Conservation (phyloP, 371 early-diverging fungal genomes). For the Mucor plumbeus region DNA sequence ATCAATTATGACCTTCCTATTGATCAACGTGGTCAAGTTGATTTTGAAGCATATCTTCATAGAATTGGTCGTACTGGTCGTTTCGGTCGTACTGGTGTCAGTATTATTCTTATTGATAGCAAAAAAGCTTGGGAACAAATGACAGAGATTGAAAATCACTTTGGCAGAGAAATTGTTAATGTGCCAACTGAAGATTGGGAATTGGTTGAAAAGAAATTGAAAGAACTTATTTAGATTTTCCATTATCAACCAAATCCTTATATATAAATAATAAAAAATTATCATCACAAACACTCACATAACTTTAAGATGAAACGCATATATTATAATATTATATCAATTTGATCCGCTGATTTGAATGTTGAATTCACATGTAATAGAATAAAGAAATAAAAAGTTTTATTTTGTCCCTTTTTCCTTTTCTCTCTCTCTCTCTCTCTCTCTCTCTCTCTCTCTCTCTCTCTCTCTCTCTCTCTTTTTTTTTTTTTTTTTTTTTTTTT, state of each 20-base stretch:
- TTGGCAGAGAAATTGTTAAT: slow-evolving; percentile 70
- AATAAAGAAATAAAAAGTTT: not conserved
- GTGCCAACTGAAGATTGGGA: slow-evolving; percentile 80
- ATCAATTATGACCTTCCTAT: slow-evolving; percentile 46
- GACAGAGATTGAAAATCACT: slow-evolving; percentile 76
- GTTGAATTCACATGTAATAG: slow-evolving; percentile 24
- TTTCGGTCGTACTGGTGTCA: slow-evolving; percentile 95
- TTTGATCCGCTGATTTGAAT: slow-evolving; percentile 14
- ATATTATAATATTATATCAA: not conserved
- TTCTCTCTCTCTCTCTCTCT: no score
- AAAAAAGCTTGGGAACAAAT: slow-evolving; percentile 67
- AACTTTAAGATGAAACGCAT: not conserved
- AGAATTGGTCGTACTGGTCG: slow-evolving; percentile 98
- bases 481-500: not conserved
- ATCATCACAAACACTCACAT: not conserved
- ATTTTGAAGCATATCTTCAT: slow-evolving; percentile 95
- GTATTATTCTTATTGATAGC: slow-evolving; percentile 93
- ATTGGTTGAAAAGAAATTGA: slow-evolving; percentile 74
- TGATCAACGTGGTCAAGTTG: slow-evolving; percentile 63
- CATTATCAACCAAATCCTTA: not conserved
- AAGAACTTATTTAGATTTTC: slow-evolving; percentile 85
- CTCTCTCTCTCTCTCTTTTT: not conserved
- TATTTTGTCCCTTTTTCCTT: not conserved
- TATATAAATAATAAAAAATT: slow-evolving; percentile 77
- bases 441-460: no score